phyloP scores from a whole-genome alignment of 1,284 basidiomycete genomes.

The Ustilago lituana region DNA sequence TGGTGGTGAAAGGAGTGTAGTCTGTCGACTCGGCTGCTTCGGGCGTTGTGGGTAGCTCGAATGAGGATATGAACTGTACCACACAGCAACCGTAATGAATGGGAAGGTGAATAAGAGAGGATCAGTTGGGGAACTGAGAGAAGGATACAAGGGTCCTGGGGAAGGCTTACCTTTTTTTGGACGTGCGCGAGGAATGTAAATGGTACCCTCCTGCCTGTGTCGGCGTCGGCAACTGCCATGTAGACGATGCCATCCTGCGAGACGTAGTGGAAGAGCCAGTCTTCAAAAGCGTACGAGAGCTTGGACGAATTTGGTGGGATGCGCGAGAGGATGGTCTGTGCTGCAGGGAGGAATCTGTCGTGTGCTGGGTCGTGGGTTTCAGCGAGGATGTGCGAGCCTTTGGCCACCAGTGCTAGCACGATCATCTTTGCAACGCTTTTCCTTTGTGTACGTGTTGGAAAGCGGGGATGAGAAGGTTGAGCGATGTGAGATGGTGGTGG shows the following conservation, averaged over 20 bases:
- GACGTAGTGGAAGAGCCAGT: slow-evolving; percentile 95
- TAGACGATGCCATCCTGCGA: slow-evolving; percentile 73
- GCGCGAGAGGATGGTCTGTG: slow-evolving; percentile 89
- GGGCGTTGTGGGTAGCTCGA: slow-evolving; percentile 10
- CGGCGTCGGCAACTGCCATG: slow-evolving; percentile 88
- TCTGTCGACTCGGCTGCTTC: slow-evolving; percentile 11
- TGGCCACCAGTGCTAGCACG: slow-evolving; percentile 63
- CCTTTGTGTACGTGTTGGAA: too few species aligned
- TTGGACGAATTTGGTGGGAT: slow-evolving; percentile 94
- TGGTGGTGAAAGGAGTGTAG: slow-evolving; percentile 24
- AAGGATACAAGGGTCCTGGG: too few species aligned
- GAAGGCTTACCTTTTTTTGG: slow-evolving; percentile 74
- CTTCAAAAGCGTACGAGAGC: slow-evolving; percentile 76
- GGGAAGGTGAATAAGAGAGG: background rate
- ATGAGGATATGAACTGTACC: slow-evolving; percentile 40
- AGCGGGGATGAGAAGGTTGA: too few species aligned
- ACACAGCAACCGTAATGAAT: background rate
- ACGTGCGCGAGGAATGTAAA: slow-evolving; percentile 91
- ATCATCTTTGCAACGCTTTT: slow-evolving; percentile 51
- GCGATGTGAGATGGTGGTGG: slow-evolving; percentile 2
- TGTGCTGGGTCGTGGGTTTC: slow-evolving; percentile 57
- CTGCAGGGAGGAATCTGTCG: slow-evolving; percentile 71
- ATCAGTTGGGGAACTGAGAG: too few species aligned
- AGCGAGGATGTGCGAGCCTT: slow-evolving; percentile 45
- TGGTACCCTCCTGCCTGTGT: slow-evolving; percentile 80